These are phyloP conservation scores for Quercus variabilis DNA, from an alignment of 306 rosid genomes.

Conservation along the genomic window DNA sequence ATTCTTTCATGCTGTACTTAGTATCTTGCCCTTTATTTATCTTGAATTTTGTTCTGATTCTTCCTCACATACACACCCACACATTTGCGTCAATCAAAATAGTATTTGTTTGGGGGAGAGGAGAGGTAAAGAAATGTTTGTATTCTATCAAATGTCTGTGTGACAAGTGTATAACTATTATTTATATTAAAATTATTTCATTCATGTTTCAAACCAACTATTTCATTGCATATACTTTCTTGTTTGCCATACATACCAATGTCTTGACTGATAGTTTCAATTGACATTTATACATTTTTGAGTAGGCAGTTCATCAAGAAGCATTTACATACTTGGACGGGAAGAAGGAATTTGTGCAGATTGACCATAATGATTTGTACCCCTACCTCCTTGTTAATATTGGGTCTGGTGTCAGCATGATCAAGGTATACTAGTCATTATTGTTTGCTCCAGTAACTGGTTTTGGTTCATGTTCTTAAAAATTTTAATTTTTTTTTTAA, in stretches of 20 bases:
- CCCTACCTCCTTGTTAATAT: slow-evolving; percentile 94
- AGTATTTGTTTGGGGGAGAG: background rate
- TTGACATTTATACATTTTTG: slow-evolving; percentile 23
- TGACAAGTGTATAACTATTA: background rate
- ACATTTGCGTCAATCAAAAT: background rate
- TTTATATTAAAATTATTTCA: background rate
- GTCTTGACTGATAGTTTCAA: slow-evolving; percentile 10
- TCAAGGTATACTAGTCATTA: slow-evolving; percentile 56
- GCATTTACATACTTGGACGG: slow-evolving; percentile 75
- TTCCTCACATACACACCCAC: background rate
- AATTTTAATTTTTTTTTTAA: background rate
- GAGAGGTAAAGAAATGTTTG: background rate
- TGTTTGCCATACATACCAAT: slow-evolving; percentile 14
- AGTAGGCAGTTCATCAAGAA: slow-evolving; percentile 75
- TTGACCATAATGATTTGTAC: slow-evolving; percentile 72
- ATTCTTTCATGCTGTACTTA: background rate
- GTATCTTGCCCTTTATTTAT: slow-evolving; percentile 10
- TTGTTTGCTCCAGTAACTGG: slow-evolving; percentile 1
- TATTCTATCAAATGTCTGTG: background rate
- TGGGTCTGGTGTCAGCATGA: slow-evolving; percentile 98
- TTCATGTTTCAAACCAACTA: slow-evolving; percentile 7
- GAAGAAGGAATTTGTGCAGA: slow-evolving; percentile 69
- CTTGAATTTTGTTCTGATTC: background rate
- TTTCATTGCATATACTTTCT: slow-evolving; percentile 7
- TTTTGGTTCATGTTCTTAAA: slow-evolving; percentile 13